phyloP scores from a whole-genome alignment of 225 moss, liverwort and hornwort species.

The Antitrichia curtipendula region DNA sequence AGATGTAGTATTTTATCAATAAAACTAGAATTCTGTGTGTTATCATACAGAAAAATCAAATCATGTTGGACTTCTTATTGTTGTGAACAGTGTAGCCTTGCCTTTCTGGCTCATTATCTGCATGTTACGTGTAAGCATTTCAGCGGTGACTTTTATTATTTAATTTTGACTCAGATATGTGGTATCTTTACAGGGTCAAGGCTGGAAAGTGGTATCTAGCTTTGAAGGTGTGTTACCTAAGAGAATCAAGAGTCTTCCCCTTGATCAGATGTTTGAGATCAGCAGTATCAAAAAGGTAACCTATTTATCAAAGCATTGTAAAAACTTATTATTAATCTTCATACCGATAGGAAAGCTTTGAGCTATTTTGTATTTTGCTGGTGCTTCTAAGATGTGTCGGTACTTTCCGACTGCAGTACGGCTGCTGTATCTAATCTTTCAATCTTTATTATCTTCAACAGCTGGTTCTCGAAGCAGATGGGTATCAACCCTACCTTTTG shows the following conservation, averaged over 20 bases:
- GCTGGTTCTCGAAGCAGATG: slow-evolving; percentile 96
- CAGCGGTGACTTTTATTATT: not conserved
- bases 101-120: not conserved
- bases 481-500: slow-evolving; percentile 91
- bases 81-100: not conserved
- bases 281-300: slow-evolving; percentile 84
- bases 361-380: not conserved
- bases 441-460: slow-evolving; percentile 2
- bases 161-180: not conserved
- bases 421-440: not conserved
- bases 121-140: not conserved
- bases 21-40: not conserved
- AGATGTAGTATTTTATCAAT: not conserved
- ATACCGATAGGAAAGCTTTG: not conserved
- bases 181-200: slow-evolving; percentile 55
- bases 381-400: not conserved
- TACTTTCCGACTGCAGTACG: not conserved
- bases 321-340: not conserved
- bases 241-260: slow-evolving; percentile 79
- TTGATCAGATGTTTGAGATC: slow-evolving; percentile 85
- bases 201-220: slow-evolving; percentile 92
- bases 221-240: slow-evolving; percentile 89
- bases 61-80: not conserved
- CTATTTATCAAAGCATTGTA: not conserved
- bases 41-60: not conserved